A percentile compares a stretch with the other conserved stretches of the same genome.
These are phyloP conservation scores for Lepidopterella palustris DNA, from an alignment of 495 filamentous ascomycete species.

Conservation along the genomic window DNA sequence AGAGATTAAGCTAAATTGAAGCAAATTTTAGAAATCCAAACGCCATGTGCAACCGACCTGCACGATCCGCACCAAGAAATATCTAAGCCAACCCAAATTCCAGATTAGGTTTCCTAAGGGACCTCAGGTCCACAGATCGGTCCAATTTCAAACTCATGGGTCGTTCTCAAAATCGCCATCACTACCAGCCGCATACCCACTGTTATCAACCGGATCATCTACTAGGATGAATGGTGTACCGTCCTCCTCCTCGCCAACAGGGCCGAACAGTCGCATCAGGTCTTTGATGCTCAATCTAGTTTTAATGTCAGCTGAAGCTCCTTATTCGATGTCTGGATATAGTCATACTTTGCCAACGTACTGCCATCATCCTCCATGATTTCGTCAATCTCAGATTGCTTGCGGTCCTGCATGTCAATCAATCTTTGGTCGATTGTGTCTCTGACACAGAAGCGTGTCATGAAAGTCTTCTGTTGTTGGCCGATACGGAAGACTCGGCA, in stretches of 20 bases:
- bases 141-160: neutral
- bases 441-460: conserved; percentile 46
- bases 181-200: conserved; percentile 7
- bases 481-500: conserved; percentile 59
- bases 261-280: conserved; percentile 33
- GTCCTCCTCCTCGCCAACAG: conserved; percentile 19
- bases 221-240: conserved; percentile 34
- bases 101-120: too few relatives aligned
- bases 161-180: conserved; percentile 19
- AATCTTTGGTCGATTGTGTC: conserved; percentile 50
- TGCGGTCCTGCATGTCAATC: conserved; percentile 37
- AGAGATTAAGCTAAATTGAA: too few relatives aligned
- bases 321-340: neutral
- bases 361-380: conserved; percentile 30
- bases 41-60: too few relatives aligned
- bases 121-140: neutral
- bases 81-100: too few relatives aligned
- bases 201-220: conserved; percentile 17
- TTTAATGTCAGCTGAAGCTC: neutral
- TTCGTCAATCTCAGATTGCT: conserved; percentile 32
- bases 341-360: conserved; percentile 16
- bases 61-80: too few relatives aligned
- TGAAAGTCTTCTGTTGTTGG: conserved; percentile 48
- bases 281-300: conserved; percentile 22
- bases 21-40: too few relatives aligned